Conservation (phyloP, 345 rosid species). For the Firmiana major region DNA sequence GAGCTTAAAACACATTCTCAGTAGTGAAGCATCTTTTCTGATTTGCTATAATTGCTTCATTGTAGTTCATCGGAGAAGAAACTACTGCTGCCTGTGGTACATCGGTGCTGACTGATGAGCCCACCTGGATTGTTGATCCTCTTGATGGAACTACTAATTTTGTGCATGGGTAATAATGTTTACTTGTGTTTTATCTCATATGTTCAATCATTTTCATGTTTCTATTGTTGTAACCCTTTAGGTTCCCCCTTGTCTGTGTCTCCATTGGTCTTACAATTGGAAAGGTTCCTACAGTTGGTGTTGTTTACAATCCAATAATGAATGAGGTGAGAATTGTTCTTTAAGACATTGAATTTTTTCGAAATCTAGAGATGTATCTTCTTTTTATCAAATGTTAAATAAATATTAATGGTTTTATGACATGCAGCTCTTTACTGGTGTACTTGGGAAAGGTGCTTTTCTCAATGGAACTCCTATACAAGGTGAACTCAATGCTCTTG, state of each 20-base stretch:
- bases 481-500: constrained; percentile 39
- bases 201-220: neutral
- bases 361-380: neutral
- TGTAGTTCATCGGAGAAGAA: constrained; percentile 93
- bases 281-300: constrained; percentile 81
- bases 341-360: neutral
- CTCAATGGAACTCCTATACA: constrained; percentile 76
- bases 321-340: constrained; percentile 57
- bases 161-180: constrained; percentile 70
- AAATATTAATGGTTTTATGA: constrained; percentile 6
- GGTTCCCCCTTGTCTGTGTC: constrained; percentile 86
- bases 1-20: neutral
- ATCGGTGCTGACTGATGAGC: constrained; percentile 80
- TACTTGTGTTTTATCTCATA: constrained; percentile 7
- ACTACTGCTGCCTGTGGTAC: constrained; percentile 81
- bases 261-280: constrained; percentile 92
- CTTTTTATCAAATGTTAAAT: neutral
- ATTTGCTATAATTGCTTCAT: neutral
- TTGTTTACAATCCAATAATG: constrained; percentile 90
- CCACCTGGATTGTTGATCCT: constrained; percentile 99
- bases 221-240: constrained; percentile 20
- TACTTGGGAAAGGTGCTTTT: constrained; percentile 75
- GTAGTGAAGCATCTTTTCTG: neutral
- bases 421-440: constrained; percentile 72
- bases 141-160: constrained; percentile 99